A percentile compares a stretch with the other conserved stretches of the same genome.
These are phyloP conservation scores for Backusella sp. DNA, from an alignment of 192 early-diverging fungal species.

Conservation along the genomic window DNA sequence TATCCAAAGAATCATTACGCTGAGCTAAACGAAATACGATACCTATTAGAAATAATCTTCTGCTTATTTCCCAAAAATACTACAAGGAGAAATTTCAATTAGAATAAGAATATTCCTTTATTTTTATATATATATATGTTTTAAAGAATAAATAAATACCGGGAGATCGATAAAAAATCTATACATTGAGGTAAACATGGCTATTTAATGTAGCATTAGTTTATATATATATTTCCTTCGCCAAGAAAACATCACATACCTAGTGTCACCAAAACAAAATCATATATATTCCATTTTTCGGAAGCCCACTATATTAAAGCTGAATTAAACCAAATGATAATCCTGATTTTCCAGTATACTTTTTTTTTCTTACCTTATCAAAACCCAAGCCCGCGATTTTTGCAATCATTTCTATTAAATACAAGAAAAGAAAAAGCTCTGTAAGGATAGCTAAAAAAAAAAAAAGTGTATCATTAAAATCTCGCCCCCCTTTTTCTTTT, in stretches of 20 bases:
- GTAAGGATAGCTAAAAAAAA: not conserved
- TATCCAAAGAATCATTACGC: conserved; percentile 15
- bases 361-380: not conserved
- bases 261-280: not conserved
- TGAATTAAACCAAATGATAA: not conserved
- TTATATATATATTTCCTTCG: not conserved
- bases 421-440: conserved; percentile 10
- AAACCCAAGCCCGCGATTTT: conserved; percentile 14
- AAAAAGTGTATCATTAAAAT: not conserved
- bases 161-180: not conserved
- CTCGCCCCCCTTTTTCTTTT: not conserved
- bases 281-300: conserved; percentile 14
- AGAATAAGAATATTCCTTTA: not conserved
- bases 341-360: not conserved
- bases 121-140: not conserved
- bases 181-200: not conserved
- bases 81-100: not conserved
- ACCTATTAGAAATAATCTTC: conserved; percentile 8
- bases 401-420: conserved; percentile 5
- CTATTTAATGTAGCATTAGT: not conserved
- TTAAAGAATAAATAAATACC: not conserved
- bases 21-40: conserved; percentile 25
- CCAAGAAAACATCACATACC: not conserved
- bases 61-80: not conserved
- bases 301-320: not conserved